phyloP scores from a whole-genome alignment of 192 early-diverging fungal species.

The Umbelopsis sp. region DNA sequence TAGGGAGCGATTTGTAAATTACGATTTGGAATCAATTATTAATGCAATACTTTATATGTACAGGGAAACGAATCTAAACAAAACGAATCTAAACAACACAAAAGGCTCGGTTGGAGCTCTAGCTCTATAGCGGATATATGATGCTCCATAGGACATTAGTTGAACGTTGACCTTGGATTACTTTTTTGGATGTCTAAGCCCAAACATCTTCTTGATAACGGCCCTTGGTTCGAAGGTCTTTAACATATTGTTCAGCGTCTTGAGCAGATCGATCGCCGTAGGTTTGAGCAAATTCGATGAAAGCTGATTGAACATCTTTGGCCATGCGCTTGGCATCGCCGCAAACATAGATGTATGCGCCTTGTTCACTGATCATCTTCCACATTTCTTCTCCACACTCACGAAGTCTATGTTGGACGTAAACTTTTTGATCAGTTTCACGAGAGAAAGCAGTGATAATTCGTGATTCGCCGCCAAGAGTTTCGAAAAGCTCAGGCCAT shows the following conservation, averaged over 20 bases:
- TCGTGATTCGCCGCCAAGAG: slow-evolving; percentile 53
- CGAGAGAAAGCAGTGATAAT: slow-evolving; percentile 91
- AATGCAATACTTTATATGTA: not conserved
- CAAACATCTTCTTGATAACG: slow-evolving; percentile 97
- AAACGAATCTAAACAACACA: slow-evolving; percentile 8
- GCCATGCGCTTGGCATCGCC: slow-evolving; percentile 99
- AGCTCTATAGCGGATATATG: slow-evolving; percentile 8
- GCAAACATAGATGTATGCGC: slow-evolving; percentile 88
- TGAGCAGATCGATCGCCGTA: slow-evolving; percentile 69
- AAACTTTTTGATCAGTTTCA: slow-evolving; percentile 78
- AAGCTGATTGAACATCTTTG: slow-evolving; percentile 74
- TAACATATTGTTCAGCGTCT: slow-evolving; percentile 77
- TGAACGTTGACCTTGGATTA: not conserved
- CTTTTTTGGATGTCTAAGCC: slow-evolving; percentile 51
- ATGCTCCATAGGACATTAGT: not conserved
- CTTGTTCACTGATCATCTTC: slow-evolving; percentile 67
- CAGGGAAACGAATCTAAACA: slow-evolving; percentile 4
- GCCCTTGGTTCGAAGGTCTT: slow-evolving; percentile 76
- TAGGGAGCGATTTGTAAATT: too few species aligned
- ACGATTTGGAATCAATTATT: too few species aligned
- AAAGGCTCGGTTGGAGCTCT: not conserved
- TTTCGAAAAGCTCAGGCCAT: slow-evolving; percentile 66
- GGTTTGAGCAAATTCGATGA: slow-evolving; percentile 69
- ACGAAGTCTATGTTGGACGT: slow-evolving; percentile 89
- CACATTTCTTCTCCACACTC: slow-evolving; percentile 81